Conservation (phyloP, 2,329 filamentous ascomycete species). For the Cladosporium velox region DNA sequence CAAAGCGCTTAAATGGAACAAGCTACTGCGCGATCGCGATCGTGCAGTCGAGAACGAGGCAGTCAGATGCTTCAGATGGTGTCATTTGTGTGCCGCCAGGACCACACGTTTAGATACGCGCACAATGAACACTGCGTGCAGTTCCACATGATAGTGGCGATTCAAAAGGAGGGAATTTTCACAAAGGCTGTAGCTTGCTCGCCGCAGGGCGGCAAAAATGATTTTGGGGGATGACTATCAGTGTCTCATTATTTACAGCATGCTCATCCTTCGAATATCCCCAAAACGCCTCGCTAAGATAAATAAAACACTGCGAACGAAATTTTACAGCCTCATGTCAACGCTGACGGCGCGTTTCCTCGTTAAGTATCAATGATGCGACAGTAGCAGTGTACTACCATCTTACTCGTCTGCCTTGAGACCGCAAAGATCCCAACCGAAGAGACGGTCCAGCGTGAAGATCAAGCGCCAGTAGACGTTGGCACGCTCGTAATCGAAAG, state of each 20-base stretch:
- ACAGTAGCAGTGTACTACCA: not conserved
- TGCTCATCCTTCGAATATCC: not conserved
- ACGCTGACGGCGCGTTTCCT: not conserved
- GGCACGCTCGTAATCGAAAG: conserved; percentile 72
- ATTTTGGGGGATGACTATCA: not conserved
- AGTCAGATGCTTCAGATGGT: not conserved
- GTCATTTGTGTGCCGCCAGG: not conserved
- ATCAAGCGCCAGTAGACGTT: conserved; percentile 63
- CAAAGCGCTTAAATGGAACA: not conserved
- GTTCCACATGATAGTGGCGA: not conserved
- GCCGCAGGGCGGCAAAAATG: not conserved
- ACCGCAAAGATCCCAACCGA: conserved; percentile 65
- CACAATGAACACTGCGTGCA: not conserved
- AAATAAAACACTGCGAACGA: not conserved
- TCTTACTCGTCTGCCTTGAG: conserved; percentile 49
- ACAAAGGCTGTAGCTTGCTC: not conserved
- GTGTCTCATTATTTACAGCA: conserved; percentile 7
- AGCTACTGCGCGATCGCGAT: no score
- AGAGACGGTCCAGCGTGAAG: conserved; percentile 56
- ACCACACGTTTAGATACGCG: not conserved
- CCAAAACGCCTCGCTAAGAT: conserved; percentile 12
- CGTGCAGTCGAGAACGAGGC: not conserved
- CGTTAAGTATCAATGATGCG: not conserved
- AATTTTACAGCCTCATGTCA: not conserved
- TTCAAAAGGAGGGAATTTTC: not conserved